These are phyloP conservation scores for Leccinum brunneo-olivaceum DNA, from an alignment of 1,284 basidiomycete genomes.

Conservation along the genomic window DNA sequence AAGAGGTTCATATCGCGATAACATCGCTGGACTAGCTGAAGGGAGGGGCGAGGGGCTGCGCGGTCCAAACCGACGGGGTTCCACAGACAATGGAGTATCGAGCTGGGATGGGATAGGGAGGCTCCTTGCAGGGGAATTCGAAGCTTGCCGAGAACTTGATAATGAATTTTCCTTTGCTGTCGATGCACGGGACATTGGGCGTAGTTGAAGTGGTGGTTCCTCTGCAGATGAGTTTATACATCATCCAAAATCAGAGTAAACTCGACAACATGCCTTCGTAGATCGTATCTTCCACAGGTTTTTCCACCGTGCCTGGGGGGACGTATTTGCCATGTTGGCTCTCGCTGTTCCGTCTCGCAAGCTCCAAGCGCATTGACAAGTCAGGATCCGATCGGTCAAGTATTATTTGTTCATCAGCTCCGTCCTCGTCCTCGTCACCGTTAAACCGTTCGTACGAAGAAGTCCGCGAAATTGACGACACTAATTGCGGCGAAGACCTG, in stretches of 20 bases:
- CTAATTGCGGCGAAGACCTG: conserved; percentile 29
- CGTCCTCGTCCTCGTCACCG: conserved; percentile 44
- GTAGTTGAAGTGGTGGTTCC: conserved; percentile 47
- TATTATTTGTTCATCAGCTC: conserved; percentile 26
- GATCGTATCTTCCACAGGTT: conserved; percentile 55
- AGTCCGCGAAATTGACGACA: conserved; percentile 35
- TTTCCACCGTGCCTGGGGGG: conserved; percentile 35
- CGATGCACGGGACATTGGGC: conserved; percentile 49
- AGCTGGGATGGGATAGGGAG: conserved; percentile 22
- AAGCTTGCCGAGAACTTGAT: conserved; percentile 36
- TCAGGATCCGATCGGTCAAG: conserved; percentile 67
- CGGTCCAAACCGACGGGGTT: conserved; percentile 62
- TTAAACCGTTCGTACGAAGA: conserved; percentile 36
- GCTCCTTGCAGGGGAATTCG: conserved; percentile 24
- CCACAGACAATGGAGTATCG: conserved; percentile 37
- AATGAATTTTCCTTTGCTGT: conserved; percentile 34
- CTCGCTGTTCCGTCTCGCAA: conserved; percentile 76
- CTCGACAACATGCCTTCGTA: conserved; percentile 54
- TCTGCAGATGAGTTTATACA: conserved; percentile 35
- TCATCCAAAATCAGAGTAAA: not conserved
- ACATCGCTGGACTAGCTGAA: conserved; percentile 33
- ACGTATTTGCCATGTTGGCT: conserved; percentile 54
- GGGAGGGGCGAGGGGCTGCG: conserved; percentile 65
- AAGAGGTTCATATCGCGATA: conserved; percentile 29
- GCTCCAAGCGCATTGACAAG: conserved; percentile 63